Evolutionary conservation across 73 alveolate species (phyloP).

Genomic region (Paraurostyla sp.): DNA sequence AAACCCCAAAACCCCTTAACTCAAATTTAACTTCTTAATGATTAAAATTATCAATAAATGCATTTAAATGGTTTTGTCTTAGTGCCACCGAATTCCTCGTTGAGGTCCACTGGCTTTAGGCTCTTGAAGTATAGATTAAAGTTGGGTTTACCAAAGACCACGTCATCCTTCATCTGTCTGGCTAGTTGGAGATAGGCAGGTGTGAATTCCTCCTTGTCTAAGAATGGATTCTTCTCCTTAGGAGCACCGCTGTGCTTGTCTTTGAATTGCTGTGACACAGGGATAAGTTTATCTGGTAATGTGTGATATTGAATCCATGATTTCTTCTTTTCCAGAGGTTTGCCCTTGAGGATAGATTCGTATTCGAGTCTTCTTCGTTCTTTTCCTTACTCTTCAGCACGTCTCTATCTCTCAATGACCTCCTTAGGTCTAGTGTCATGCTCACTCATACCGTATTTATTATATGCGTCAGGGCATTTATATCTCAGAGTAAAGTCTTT

Average conservation of each 20-base stretch:
- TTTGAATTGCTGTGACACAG: conserved; percentile 31
- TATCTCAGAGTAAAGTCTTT: conserved; percentile 51
- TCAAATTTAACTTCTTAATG: too few relatives aligned
- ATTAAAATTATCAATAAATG: conserved; percentile 45
- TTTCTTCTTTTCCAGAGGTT: background rate
- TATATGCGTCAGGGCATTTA: conserved; percentile 69
- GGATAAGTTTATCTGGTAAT: conserved; percentile 52
- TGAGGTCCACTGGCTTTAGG: conserved; percentile 56
- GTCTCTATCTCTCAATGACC: conserved; percentile 42
- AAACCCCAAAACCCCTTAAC: background rate
- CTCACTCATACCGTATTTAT: conserved; percentile 59
- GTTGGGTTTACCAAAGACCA: conserved; percentile 75
- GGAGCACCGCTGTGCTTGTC: background rate
- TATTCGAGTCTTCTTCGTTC: conserved; percentile 31
- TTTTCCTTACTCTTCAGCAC: conserved; percentile 40
- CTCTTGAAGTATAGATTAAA: conserved; percentile 66
- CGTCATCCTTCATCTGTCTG: conserved; percentile 71
- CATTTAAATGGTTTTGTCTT: conserved; percentile 57
- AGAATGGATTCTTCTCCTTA: conserved; percentile 48
- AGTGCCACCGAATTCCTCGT: conserved; percentile 61
- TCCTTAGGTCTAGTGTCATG: conserved; percentile 61
- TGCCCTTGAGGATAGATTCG: conserved; percentile 37
- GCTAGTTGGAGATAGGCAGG: conserved; percentile 63
- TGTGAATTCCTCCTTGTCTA: conserved; percentile 63
- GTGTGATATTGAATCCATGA: conserved; percentile 51